Evolutionary conservation across 2,329 filamentous ascomycete species (phyloP).

Genomic region (Talaromyces sp.): DNA sequence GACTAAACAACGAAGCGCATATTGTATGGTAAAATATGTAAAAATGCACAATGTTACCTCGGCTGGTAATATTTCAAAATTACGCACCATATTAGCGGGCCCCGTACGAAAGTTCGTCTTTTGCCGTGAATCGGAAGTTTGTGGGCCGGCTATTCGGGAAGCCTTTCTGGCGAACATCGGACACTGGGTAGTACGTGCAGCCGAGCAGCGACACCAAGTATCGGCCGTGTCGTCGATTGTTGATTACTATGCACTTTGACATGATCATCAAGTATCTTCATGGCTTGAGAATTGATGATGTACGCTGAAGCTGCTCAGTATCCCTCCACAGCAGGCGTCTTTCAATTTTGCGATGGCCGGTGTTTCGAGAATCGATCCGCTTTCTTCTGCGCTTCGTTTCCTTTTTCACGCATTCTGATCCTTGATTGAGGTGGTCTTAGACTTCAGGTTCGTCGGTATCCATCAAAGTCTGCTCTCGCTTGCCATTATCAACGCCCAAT

Average conservation of each 20-base stretch:
- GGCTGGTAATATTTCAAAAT: conserved; percentile 7
- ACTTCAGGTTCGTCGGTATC: conserved; percentile 38
- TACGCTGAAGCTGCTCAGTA: not conserved
- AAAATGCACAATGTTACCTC: conserved; percentile 10
- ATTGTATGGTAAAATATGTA: not conserved
- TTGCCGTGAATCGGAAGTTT: conserved; percentile 16
- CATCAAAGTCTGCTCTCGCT: conserved; percentile 29
- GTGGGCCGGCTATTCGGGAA: conserved; percentile 12
- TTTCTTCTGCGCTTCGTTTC: not conserved
- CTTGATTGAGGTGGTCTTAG: not conserved
- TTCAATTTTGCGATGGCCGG: too few relatives aligned
- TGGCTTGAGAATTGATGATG: not conserved
- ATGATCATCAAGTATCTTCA: not conserved
- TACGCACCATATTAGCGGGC: not conserved
- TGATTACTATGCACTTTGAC: not conserved
- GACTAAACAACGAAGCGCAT: not conserved
- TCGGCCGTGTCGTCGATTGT: too few relatives aligned
- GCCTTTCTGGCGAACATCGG: conserved; percentile 14
- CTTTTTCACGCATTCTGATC: not conserved
- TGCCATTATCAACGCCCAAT: conserved; percentile 63
- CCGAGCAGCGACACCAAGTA: too few relatives aligned
- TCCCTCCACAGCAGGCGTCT: not conserved
- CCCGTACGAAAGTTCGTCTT: conserved; percentile 1
- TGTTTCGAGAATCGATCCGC: not conserved
- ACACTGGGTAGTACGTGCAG: not conserved